Percentiles rank a stretch among this genome's conserved stretches.
These are phyloP conservation scores for Aquilaria sinensis DNA, from an alignment of 345 rosid genomes.

Conservation along the genomic window DNA sequence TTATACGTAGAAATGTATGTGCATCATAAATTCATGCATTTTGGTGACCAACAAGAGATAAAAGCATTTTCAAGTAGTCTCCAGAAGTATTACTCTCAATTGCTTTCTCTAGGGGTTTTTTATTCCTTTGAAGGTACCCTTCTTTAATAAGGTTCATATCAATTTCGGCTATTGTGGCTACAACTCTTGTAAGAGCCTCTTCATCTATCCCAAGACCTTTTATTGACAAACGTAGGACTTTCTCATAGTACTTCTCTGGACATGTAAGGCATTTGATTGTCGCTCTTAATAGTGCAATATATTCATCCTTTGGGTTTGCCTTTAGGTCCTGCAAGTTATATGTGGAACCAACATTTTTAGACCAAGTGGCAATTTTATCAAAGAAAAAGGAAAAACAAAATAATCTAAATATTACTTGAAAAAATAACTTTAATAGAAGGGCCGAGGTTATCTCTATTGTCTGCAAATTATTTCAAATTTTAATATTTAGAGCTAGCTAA, in stretches of 20 bases:
- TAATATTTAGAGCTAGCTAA: conserved; percentile 1
- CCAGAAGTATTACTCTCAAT: conserved; percentile 71
- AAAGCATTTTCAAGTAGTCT: conserved; percentile 72
- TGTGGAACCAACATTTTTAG: no score
- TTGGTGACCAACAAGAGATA: conserved; percentile 57
- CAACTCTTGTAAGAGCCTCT: conserved; percentile 74
- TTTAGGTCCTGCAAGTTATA: conserved; percentile 47
- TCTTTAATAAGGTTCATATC: conserved; percentile 81
- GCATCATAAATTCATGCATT: conserved; percentile 30
- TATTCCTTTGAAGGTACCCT: conserved; percentile 68
- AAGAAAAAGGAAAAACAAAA: no score
- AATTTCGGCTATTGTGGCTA: conserved; percentile 72
- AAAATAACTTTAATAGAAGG: no score
- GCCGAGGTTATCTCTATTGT: no score
- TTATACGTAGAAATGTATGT: background rate
- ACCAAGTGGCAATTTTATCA: no score
- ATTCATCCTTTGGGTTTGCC: conserved; percentile 59
- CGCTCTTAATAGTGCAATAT: conserved; percentile 62
- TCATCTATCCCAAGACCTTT: conserved; percentile 79
- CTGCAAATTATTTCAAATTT: background rate
- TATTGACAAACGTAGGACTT: conserved; percentile 63
- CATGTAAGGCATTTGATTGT: conserved; percentile 68
- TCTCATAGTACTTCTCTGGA: conserved; percentile 85
- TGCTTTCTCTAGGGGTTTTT: conserved; percentile 61
- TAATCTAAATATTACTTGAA: no score